Conservation (phyloP, 768 basidiomycete genomes). For the Russula dissimulans region DNA sequence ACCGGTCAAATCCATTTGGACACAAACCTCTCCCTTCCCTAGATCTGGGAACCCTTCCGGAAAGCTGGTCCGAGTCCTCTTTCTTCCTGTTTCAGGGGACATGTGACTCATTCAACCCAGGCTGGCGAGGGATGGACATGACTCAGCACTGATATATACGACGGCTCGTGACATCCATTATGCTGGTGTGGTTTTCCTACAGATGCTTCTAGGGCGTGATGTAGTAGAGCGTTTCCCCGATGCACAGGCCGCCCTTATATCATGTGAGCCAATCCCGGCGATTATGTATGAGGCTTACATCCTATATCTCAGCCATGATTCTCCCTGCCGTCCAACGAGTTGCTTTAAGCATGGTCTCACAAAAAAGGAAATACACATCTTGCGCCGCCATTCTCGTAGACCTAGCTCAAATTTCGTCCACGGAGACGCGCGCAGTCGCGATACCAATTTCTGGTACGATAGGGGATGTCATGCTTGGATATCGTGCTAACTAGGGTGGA, state of each 20-base stretch:
- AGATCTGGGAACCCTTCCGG: constrained; percentile 28
- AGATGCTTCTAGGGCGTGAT: constrained; percentile 78
- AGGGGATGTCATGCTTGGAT: background rate
- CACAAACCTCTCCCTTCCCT: constrained; percentile 22
- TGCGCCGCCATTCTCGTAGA: constrained; percentile 52
- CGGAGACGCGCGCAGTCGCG: constrained; percentile 14
- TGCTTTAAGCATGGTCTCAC: constrained; percentile 50
- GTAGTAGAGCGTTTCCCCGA: constrained; percentile 45
- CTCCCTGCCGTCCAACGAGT: constrained; percentile 44
- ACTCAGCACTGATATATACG: constrained; percentile 72
- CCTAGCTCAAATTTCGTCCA: constrained; percentile 24
- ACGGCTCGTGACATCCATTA: constrained; percentile 75
- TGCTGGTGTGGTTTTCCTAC: constrained; percentile 67
- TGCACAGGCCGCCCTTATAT: constrained; percentile 47
- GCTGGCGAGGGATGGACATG: constrained; percentile 70
- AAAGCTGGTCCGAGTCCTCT: constrained; percentile 34
- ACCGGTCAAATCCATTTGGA: constrained; percentile 76
- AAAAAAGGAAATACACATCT: constrained; percentile 45
- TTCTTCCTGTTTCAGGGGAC: background rate
- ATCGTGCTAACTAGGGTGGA: background rate
- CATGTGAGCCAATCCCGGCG: constrained; percentile 34
- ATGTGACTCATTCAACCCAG: constrained; percentile 28
- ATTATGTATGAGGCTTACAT: background rate
- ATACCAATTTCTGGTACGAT: constrained; percentile 25
- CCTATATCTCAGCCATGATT: constrained; percentile 35